Base-by-base conservation (phyloP, 768 basidiomycete genomes). In the Tephrocybe sp. region DNA sequence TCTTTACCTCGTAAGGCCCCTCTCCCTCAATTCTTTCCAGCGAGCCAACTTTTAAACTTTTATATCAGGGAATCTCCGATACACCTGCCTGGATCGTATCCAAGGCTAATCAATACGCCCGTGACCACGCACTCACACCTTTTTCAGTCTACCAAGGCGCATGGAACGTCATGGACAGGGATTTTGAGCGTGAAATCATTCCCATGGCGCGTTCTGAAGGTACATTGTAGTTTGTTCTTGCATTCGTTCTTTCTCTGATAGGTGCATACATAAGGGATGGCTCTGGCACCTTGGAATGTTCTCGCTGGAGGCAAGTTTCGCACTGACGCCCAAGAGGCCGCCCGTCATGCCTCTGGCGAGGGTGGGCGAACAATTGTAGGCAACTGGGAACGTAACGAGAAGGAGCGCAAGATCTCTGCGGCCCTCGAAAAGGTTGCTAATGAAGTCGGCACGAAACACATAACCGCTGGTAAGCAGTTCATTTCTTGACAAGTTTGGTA, bases 361-460 rank as follows among this genome's bases (percentile, higher is more conserved):
- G 66, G 67, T 0, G 77, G 78, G 1, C 74, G 76, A 1, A 61
- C 33, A 18, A 31, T 34, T 12, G 47, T 55, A 4, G 50, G 57
- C 8, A 49, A 69, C 22, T 81, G 80, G 80, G 63, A 74, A 57
- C 73, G 79, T 4, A 77, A 49, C 29, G 75, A 76, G 34, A 54
- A 65, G 13, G 75, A 83, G 56, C 65, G 55, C 40, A 66, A 66
- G 24, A 62, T 79, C 12, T 70, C 70, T 45, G 56, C 61, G 2
- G 79, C 70, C 0, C 64, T 82, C 19, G 78, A 78, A 56, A 71
- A 76, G 48, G 73, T 83, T 10, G 79, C 79, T 1, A 56, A 56
- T 12, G 73, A 82, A 53, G 65, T 80, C 5, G 79, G 79, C 0
- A 70, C 72, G 3, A 68, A 75, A 55, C 62, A 64, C 42, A 67